Conservation (phyloP, 73 alveolate genomes). For the Tetrahymena borealis region DNA sequence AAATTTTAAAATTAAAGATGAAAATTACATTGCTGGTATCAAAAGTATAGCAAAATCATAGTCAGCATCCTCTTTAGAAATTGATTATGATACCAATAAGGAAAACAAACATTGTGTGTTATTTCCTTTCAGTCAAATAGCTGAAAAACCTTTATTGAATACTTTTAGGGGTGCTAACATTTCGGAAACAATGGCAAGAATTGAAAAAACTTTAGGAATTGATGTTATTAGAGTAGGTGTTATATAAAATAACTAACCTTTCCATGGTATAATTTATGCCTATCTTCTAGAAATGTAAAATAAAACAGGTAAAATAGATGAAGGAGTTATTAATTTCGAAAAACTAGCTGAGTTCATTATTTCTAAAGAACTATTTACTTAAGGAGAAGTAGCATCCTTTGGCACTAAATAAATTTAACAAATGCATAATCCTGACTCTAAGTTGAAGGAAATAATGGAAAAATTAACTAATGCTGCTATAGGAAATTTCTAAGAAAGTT, state of each 20-base stretch:
- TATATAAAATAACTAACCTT: not conserved
- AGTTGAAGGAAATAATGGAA: not conserved
- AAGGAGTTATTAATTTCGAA: not conserved
- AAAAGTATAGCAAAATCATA: not conserved
- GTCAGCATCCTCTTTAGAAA: not conserved
- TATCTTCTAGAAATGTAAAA: not conserved
- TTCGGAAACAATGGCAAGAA: not conserved
- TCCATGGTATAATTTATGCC: not conserved
- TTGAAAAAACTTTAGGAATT: not conserved
- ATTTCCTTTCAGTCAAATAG: not conserved
- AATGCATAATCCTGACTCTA: not conserved
- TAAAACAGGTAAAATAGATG: not conserved
- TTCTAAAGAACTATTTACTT: not conserved
- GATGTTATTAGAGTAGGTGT: not conserved
- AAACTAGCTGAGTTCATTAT: not conserved
- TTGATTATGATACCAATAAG: not conserved
- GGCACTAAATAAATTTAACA: not conserved
- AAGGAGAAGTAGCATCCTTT: not conserved
- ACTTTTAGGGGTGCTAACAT: not conserved
- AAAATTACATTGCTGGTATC: not conserved
- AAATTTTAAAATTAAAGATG: not conserved
- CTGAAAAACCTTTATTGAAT: not conserved
- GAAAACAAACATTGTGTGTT: not conserved
- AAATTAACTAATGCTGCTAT: not conserved
- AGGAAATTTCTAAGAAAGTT: not conserved